A percentile compares a stretch with the other conserved stretches of the same genome.
Evolutionary conservation across 169 alveolate species (phyloP).

Genomic region (Plasmodium coatneyi): DNA sequence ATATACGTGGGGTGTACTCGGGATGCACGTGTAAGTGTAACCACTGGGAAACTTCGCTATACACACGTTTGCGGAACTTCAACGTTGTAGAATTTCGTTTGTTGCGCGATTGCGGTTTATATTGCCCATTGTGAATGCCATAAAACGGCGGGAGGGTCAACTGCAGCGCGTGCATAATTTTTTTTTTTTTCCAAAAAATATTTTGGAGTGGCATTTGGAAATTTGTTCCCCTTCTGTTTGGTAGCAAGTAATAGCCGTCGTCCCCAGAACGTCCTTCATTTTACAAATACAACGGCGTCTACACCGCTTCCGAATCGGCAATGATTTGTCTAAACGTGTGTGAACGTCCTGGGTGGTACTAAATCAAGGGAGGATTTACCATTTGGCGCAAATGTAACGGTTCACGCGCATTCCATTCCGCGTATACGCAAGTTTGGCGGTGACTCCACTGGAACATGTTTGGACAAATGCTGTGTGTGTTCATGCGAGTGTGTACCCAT

Average conservation of each 20-base stretch:
- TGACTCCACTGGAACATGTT: not conserved
- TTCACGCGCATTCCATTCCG: not conserved
- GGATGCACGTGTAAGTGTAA: not conserved
- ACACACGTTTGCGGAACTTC: not conserved
- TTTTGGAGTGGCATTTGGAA: not conserved
- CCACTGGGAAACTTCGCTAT: not conserved
- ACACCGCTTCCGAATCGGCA: not conserved
- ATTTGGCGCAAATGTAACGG: not conserved
- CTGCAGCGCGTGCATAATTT: constrained; percentile 37
- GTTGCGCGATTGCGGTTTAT: not conserved
- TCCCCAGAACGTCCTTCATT: not conserved
- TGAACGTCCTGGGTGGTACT: not conserved
- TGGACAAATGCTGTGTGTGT: not conserved
- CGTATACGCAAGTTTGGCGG: not conserved
- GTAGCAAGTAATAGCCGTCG: not conserved
- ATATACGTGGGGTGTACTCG: not conserved
- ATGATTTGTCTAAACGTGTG: not conserved
- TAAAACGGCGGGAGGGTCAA: not conserved
- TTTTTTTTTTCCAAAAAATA: not conserved
- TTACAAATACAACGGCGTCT: not conserved
- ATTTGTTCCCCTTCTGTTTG: not conserved
- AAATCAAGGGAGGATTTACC: not conserved
- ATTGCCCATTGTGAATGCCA: not conserved
- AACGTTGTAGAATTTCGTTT: not conserved
- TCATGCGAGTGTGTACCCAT: not conserved